Base-by-base conservation (phyloP, 83 land plant species). In the Picea abies region DNA sequence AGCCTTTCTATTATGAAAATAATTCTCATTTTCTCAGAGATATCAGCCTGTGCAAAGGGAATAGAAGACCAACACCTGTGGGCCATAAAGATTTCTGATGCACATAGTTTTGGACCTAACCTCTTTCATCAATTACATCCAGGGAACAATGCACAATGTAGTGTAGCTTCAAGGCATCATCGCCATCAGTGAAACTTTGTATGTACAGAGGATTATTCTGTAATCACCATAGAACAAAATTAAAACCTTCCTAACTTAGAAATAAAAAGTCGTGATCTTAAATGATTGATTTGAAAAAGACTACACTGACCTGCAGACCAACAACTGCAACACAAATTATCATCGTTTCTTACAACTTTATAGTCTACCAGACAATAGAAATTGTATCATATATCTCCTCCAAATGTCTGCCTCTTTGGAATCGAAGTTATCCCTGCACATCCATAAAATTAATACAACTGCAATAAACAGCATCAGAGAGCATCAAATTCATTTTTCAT, bases 181-280 rank as follows among this genome's bases (percentile, higher is more conserved):
- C 99, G 23, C 91, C 92, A 29, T 91, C 94, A 2, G 93, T 91
- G 85, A 97, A 97, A 88, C 99, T 97, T 84, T 96, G 95, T 37
- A 97, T 83, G 87, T 95, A 97, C 26, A 97, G 89, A 12, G 99
- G 99, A 83, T 96, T 97, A 91, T 97, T 97, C 99, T 97, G 93
- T 63, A 61, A 19, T 26, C 62, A 65, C 77, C 77, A 44, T 9
- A 73, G 23, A 44, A 41, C 52, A 32, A 82, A 82, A 5, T 72
- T 20, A 22, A 22, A 12, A 16, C 32, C 81, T 29, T 12, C 77
- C 60, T 52, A 52, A 63, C 29, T 32, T 17, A 80, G 44, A 47
- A 64, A 65, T 15, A 39, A 63, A 72, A 75, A 10, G 16, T 41
- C 2, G 10, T 26, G 17, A 16, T n/a, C 52, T 25, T 56, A 62